phyloP scores from a whole-genome alignment of 176 grass and related monocot genomes.

The Aegilops speltoides region DNA sequence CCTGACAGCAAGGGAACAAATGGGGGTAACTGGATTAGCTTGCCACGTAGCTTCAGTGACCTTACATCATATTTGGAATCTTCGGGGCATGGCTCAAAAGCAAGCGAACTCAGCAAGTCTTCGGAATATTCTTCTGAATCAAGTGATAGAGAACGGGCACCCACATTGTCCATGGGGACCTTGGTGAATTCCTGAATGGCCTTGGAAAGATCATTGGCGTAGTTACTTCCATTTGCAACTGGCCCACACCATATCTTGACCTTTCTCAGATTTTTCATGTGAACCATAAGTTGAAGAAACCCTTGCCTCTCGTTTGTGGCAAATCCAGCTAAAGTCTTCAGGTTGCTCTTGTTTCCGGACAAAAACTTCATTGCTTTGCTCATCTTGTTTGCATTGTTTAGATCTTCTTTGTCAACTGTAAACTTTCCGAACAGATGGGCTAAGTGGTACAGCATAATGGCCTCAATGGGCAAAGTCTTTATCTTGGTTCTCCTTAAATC shows the following conservation, averaged over 20 bases:
- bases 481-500: conserved; percentile 10
- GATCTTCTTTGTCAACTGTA: not conserved
- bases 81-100: conserved; percentile 23
- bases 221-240: not conserved
- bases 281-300: not conserved
- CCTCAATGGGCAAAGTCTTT: not conserved
- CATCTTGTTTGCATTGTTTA: not conserved
- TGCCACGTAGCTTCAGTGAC: conserved; percentile 32
- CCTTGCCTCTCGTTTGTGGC: not conserved
- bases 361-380: not conserved
- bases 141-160: conserved; percentile 27
- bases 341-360: conserved; percentile 1
- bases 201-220: not conserved
- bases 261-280: conserved; percentile 25
- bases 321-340: conserved; percentile 31
- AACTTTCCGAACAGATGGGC: conserved; percentile 29
- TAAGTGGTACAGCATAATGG: conserved; percentile 4
- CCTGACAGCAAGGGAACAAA: conserved; percentile 19
- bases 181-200: conserved; percentile 40
- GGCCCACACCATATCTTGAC: conserved; percentile 34
- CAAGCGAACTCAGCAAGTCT: conserved; percentile 24
- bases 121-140: not conserved
- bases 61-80: conserved; percentile 34
- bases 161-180: not conserved
- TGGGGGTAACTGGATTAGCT: not conserved